Percentiles rank a stretch among this genome's conserved stretches.
Evolutionary conservation across 1,284 basidiomycete genomes (phyloP).

Genomic region (Microbotryum silenes-acaulis): DNA sequence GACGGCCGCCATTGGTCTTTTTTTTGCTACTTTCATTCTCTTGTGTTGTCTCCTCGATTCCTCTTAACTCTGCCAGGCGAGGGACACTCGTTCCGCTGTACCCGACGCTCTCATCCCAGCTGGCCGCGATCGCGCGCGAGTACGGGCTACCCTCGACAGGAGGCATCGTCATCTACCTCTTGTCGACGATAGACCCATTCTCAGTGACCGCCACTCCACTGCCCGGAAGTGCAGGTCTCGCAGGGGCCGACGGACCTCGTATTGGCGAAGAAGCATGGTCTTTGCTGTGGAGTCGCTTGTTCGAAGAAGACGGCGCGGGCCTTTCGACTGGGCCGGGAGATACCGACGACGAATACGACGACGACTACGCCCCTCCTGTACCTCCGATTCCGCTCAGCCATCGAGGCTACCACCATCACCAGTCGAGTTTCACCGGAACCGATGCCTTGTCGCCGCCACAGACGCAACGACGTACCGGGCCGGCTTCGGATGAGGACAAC

Average conservation of each 20-base stretch:
- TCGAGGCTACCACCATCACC: not conserved
- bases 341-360: slow-evolving; percentile 14
- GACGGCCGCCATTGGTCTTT: not conserved
- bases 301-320: slow-evolving; percentile 58
- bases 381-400: slow-evolving; percentile 45
- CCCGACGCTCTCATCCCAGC: slow-evolving; percentile 33
- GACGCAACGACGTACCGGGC: not conserved
- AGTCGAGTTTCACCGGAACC: not conserved
- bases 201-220: slow-evolving; percentile 14
- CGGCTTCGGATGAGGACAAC: slow-evolving; percentile 1
- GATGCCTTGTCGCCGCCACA: not conserved
- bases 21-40: not conserved
- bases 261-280: slow-evolving; percentile 76
- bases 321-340: slow-evolving; percentile 49
- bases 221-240: slow-evolving; percentile 34
- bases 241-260: slow-evolving; percentile 58
- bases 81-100: slow-evolving; percentile 35
- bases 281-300: slow-evolving; percentile 64
- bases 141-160: slow-evolving; percentile 71
- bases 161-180: slow-evolving; percentile 67
- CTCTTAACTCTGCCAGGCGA: slow-evolving; percentile 15
- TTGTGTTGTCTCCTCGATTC: not conserved
- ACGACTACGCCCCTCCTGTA: slow-evolving; percentile 46
- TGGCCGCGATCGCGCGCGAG: slow-evolving; percentile 52
- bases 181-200: slow-evolving; percentile 38